These are phyloP conservation scores for Zizania latifolia DNA, from an alignment of 176 grass and related monocot species.

Conservation along the genomic window DNA sequence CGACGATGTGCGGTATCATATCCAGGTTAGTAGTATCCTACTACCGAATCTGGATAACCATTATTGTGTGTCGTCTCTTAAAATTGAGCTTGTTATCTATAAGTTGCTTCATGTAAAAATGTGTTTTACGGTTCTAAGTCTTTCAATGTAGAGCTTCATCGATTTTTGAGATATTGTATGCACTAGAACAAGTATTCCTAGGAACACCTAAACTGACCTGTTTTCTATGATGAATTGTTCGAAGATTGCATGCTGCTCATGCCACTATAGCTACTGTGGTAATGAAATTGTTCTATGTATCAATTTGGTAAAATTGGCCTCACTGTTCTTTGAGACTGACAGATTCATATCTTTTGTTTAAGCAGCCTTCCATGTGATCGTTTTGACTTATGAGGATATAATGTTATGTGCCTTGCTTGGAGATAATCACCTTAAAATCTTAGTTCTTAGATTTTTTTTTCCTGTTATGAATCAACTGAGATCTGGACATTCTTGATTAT, in stretches of 20 bases:
- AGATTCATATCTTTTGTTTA: background rate
- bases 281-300: background rate
- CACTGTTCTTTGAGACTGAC: background rate
- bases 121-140: background rate
- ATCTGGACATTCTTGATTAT: background rate
- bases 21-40: slow-evolving; percentile 53
- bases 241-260: background rate
- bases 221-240: background rate
- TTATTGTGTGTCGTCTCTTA: background rate
- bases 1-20: slow-evolving; percentile 92
- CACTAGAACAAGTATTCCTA: background rate
- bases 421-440: background rate
- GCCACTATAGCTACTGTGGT: background rate
- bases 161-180: background rate
- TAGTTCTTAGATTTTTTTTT: background rate
- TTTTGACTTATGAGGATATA: background rate
- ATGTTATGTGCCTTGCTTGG: background rate
- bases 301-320: background rate
- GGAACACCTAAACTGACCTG: no score
- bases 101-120: background rate
- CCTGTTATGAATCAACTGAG: background rate
- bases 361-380: background rate
- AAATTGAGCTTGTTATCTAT: background rate
- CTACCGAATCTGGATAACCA: background rate
- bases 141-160: background rate